These are phyloP conservation scores for Metschnikowia arizonensis DNA, from an alignment of 805 yeast genomes.

Conservation along the genomic window DNA sequence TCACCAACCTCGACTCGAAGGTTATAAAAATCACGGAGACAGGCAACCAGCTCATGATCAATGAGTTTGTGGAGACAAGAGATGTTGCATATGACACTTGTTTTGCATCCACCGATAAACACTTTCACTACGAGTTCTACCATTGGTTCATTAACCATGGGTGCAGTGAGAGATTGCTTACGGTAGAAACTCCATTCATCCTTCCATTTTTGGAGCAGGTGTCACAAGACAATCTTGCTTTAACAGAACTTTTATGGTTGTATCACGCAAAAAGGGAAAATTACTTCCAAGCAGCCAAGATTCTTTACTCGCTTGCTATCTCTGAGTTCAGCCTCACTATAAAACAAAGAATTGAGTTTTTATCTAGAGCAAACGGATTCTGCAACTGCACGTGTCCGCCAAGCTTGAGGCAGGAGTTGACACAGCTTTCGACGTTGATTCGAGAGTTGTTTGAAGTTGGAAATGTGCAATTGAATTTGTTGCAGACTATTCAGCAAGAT, in stretches of 20 bases:
- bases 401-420: conserved; percentile 69
- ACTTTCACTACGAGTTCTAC: conserved; percentile 89
- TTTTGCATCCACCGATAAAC: conserved; percentile 67
- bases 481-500: conserved; percentile 48
- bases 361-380: conserved; percentile 90
- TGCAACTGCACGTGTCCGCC: conserved; percentile 83
- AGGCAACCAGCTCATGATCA: conserved; percentile 37
- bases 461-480: conserved; percentile 70
- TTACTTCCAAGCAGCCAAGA: conserved; percentile 79
- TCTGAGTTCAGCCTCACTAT: conserved; percentile 68
- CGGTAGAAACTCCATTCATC: conserved; percentile 76
- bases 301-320: conserved; percentile 62
- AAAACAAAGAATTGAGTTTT: conserved; percentile 74
- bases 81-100: conserved; percentile 72
- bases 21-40: conserved; percentile 45
- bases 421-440: conserved; percentile 61
- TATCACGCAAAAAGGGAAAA: conserved; percentile 80
- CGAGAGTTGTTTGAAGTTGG: conserved; percentile 85
- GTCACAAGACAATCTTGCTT: conserved; percentile 57
- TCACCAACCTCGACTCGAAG: conserved; percentile 65
- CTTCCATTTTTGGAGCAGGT: conserved; percentile 71
- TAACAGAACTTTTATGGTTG: conserved; percentile 83
- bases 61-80: conserved; percentile 55
- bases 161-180: conserved; percentile 69
- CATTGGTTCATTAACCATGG: conserved; percentile 87